A percentile compares a stretch with the other conserved stretches of the same genome.
Conservation (phyloP, 139 green algal species). For the Micractinium conductrix region DNA sequence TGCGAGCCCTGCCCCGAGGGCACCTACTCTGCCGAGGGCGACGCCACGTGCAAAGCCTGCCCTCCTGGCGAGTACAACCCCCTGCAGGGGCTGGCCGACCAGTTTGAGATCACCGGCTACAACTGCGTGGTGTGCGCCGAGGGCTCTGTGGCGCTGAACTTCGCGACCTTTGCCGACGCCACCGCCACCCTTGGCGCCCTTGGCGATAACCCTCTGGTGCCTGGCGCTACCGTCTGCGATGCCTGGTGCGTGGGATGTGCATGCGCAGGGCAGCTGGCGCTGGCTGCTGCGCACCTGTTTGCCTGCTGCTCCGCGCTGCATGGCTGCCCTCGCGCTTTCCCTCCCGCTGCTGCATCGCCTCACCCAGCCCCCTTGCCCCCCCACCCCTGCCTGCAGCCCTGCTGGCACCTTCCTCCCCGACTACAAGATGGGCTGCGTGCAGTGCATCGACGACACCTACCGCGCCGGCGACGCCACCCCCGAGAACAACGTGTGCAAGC, state of each 20-base stretch:
- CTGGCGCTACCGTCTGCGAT: background rate
- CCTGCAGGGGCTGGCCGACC: background rate
- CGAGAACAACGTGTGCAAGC: slow-evolving; percentile 26
- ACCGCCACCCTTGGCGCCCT: background rate
- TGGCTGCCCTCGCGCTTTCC: background rate
- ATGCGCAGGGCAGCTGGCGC: background rate
- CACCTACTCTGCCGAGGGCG: background rate
- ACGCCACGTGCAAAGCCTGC: background rate
- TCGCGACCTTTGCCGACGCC: background rate
- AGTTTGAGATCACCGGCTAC: background rate
- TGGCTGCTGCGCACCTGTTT: background rate
- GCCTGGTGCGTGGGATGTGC: background rate
- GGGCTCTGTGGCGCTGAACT: background rate
- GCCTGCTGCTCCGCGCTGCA: too few species aligned
- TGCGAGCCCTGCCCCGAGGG: background rate
- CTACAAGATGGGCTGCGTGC: background rate
- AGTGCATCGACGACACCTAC: background rate
- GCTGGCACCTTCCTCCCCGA: background rate
- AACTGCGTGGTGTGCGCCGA: slow-evolving; percentile 3
- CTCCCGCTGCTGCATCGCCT: background rate
- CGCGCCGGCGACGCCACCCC: slow-evolving; percentile 23
- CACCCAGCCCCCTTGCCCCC: background rate
- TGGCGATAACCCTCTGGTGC: background rate
- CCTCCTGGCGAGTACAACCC: background rate
- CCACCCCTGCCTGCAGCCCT: background rate